A percentile compares a stretch with the other conserved stretches of the same genome.
phyloP scores from a whole-genome alignment of 306 rosid species.

The Cucumis melo region DNA sequence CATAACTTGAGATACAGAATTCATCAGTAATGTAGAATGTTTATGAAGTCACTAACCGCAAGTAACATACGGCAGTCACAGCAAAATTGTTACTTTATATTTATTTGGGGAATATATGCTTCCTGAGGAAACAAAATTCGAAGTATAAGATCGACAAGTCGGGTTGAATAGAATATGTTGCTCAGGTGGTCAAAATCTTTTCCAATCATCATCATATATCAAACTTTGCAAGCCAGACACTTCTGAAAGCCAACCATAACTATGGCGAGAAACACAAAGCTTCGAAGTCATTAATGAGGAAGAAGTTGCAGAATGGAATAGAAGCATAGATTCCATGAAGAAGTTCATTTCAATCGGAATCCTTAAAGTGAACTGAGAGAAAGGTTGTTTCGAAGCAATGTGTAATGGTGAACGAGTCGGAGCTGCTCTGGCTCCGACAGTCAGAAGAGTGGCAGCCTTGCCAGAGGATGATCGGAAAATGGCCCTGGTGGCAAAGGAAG shows the following conservation, averaged over 20 bases:
- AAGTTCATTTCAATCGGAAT: constrained; percentile 50
- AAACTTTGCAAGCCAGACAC: neutral
- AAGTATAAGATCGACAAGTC: neutral
- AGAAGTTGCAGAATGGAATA: constrained; percentile 79
- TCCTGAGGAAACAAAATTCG: neutral
- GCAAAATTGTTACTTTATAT: neutral
- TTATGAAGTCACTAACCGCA: too few species aligned
- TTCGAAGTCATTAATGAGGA: constrained; percentile 75
- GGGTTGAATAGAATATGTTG: neutral
- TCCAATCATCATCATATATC: constrained; percentile 17
- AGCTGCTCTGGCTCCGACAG: constrained; percentile 39
- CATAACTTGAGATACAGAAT: neutral
- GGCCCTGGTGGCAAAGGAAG: constrained; percentile 57
- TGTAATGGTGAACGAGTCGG: constrained; percentile 44
- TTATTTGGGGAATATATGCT: neutral
- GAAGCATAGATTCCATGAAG: constrained; percentile 71
- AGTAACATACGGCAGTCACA: too few species aligned
- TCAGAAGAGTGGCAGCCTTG: constrained; percentile 28
- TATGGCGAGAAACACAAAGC: constrained; percentile 49
- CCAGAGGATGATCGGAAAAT: constrained; percentile 42
- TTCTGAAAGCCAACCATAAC: constrained; percentile 55
- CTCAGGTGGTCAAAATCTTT: neutral
- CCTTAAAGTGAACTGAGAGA: constrained; percentile 39
- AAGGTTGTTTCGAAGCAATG: constrained; percentile 29
- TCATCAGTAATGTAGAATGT: neutral